Base-by-base conservation (phyloP, 257 asterid genomes). In the Solanum gracilifrons region DNA sequence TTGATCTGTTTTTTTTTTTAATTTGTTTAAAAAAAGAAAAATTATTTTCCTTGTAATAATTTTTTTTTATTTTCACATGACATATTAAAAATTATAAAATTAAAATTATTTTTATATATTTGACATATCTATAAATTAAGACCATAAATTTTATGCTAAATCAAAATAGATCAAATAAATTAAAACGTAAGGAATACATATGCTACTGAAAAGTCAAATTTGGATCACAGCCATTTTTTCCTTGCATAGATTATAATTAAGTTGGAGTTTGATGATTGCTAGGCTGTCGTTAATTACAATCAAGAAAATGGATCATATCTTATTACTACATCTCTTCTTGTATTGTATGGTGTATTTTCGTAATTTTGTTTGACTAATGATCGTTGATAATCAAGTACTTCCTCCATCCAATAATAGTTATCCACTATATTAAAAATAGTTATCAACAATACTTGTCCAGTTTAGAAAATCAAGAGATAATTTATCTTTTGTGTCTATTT, bases 371-470 rank as follows among this genome's bases (percentile, higher is more conserved):
- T 27, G 27, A 79, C 25, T 3, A 25, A 15, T n/a, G 39, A 79
- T 43, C 29, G 85, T 43, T 79, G 9, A 75, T 9, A 55, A 55
- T 13, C 0, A 13, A 77, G 60, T 13, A 43, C 18, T 43, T 43
- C 2, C 0, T 43, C 18, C 6, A 2, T 43, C 0, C 6, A 43
- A 43, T 43, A 43, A 13, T 43, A 43, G 0, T 43, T 43, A 1
- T 43, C 6, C 0, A 43, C 6, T 43, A 13, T 43, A 43, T 43
- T 43, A 43, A 43, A 43, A 43, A 43, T 43, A 43, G 0, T 43
- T 43, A 12, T 43, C 6, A 43, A 43, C 0, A 43, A 43, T 43
- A 43, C 1, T 12, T 43, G 5, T 41, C 0, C 48, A 41, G 2
- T 43, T 43, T 43, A 43, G 1, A 43, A 43, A 43, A 43, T 43